These are phyloP conservation scores for Phytopythium chamaehyphon DNA, from an alignment of 352 stramenopile species.

Conservation along the genomic window DNA sequence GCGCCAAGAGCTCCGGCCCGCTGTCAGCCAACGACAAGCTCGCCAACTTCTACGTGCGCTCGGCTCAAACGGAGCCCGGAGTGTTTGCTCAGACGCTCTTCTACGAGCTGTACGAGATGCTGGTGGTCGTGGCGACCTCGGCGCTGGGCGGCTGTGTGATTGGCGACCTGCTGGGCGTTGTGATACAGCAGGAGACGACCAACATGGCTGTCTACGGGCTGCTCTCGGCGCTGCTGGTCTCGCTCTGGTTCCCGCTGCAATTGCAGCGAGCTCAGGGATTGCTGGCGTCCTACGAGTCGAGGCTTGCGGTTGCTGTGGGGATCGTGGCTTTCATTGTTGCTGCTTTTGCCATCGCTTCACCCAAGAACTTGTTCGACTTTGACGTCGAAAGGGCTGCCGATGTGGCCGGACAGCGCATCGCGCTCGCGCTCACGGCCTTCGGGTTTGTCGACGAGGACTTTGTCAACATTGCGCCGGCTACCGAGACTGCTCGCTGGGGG, in stretches of 20 bases:
- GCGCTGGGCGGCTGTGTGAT: slow-evolving; percentile 40
- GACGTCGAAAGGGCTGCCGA: slow-evolving; percentile 50
- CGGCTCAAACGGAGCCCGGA: slow-evolving; percentile 57
- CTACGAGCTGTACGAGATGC: slow-evolving; percentile 82
- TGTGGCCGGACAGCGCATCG: slow-evolving; percentile 28
- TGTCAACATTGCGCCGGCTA: slow-evolving; percentile 32
- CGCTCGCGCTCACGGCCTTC: slow-evolving; percentile 48
- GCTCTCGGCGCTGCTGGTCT: slow-evolving; percentile 54
- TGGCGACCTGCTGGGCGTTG: slow-evolving; percentile 39
- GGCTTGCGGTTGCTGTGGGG: slow-evolving; percentile 49
- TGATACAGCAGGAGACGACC: slow-evolving; percentile 13
- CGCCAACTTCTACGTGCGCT: slow-evolving; percentile 65
- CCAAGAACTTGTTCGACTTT: slow-evolving; percentile 60
- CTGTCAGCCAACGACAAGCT: slow-evolving; percentile 63
- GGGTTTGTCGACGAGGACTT: slow-evolving; percentile 64
- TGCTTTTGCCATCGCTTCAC: slow-evolving; percentile 57
- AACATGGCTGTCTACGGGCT: slow-evolving; percentile 68
- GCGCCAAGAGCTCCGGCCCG: slow-evolving; percentile 16
- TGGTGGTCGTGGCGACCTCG: slow-evolving; percentile 64
- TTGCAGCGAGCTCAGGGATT: slow-evolving; percentile 64
- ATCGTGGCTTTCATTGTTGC: slow-evolving; percentile 53
- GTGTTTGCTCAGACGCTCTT: slow-evolving; percentile 74
- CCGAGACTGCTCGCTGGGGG: slow-evolving; percentile 15
- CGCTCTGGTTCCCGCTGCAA: slow-evolving; percentile 72
- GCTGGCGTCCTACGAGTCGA: slow-evolving; percentile 52